Conservation (phyloP, 176 grass and related monocot genomes). For the Raddia distichophylla region DNA sequence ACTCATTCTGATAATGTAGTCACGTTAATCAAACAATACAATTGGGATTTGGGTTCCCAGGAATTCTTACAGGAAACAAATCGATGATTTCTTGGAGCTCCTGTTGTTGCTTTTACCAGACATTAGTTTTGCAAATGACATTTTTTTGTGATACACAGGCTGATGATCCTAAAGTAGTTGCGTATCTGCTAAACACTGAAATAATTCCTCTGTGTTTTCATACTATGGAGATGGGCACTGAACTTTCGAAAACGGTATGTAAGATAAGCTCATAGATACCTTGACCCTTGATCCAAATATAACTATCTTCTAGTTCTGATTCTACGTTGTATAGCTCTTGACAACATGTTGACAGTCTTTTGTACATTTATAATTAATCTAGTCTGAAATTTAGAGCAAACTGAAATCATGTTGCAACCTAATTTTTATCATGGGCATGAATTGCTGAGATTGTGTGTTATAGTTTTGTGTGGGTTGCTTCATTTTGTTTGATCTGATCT, state of each 20-base stretch:
- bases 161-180: constrained; percentile 81
- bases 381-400: background rate
- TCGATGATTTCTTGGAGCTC: constrained; percentile 17
- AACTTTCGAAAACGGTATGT: constrained; percentile 87
- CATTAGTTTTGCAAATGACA: background rate
- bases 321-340: constrained; percentile 14
- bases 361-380: background rate
- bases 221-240: constrained; percentile 94
- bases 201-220: constrained; percentile 85
- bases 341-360: background rate
- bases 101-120: constrained; percentile 6
- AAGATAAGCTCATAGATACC: background rate
- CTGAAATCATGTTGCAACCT: constrained; percentile 7
- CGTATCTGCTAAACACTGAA: constrained; percentile 82
- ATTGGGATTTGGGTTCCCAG: constrained; percentile 10
- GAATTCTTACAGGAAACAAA: constrained; percentile 4
- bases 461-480: constrained; percentile 25
- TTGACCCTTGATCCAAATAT: background rate
- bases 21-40: constrained; percentile 5
- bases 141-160: constrained; percentile 53
- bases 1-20: constrained; percentile 1
- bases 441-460: background rate
- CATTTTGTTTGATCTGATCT: constrained; percentile 20
- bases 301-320: constrained; percentile 3
- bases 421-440: constrained; percentile 14